Conservation (phyloP, 73 alveolate genomes). For the Paramecium bursaria region DNA sequence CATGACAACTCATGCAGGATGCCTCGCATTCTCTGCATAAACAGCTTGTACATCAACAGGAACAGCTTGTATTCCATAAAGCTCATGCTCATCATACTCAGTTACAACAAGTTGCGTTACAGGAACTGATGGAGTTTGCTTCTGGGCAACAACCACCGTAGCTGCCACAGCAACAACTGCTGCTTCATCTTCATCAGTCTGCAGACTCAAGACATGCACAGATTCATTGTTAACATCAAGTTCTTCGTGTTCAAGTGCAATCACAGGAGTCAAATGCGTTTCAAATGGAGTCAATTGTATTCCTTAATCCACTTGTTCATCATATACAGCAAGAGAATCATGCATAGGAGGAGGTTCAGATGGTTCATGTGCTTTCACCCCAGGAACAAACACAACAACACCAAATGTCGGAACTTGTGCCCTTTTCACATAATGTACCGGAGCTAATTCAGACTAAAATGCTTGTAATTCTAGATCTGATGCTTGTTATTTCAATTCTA, state of each 20-base stretch:
- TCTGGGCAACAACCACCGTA: conserved; percentile 11
- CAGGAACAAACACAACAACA: neutral
- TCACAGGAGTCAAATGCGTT: neutral
- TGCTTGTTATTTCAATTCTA: neutral
- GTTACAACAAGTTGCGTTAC: conserved; percentile 31
- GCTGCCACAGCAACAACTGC: too few relatives aligned
- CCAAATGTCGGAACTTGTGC: conserved; percentile 11
- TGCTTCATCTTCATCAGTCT: neutral
- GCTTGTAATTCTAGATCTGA: conserved; percentile 42
- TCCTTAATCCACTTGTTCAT: neutral
- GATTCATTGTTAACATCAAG: neutral
- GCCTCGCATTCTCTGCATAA: neutral
- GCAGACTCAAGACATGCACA: conserved; percentile 3
- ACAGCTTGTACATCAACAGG: conserved; percentile 1
- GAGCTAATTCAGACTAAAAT: conserved; percentile 21
- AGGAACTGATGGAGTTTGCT: neutral
- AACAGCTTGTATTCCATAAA: neutral
- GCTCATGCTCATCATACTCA: neutral
- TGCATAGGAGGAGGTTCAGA: conserved; percentile 10
- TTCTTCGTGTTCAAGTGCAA: conserved; percentile 3
- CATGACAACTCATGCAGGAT: conserved; percentile 36
- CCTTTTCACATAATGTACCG: conserved; percentile 16
- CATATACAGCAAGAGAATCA: neutral
- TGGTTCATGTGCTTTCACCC: conserved; percentile 27
- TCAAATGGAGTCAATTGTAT: neutral